Conservation (phyloP, 2,329 filamentous ascomycete genomes). For the Plenodomus biglobosus region DNA sequence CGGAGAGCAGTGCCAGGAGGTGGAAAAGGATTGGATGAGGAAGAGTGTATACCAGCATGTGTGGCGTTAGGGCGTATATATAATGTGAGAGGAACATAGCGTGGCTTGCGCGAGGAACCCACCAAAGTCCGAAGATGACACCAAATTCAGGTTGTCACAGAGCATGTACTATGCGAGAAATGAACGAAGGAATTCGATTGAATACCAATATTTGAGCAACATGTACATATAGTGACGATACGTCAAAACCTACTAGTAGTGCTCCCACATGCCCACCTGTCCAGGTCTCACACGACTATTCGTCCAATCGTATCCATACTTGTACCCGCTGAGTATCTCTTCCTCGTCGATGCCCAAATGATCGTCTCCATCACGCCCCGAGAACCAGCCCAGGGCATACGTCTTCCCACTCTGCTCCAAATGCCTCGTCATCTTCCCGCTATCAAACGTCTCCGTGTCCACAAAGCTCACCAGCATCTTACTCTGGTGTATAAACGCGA, state of each 20-base stretch:
- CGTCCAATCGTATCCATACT: slow-evolving; percentile 57
- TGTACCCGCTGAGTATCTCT: slow-evolving; percentile 66
- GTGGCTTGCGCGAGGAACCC: background rate
- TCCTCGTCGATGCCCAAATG: slow-evolving; percentile 81
- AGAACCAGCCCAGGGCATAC: slow-evolving; percentile 78
- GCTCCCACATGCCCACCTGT: slow-evolving; percentile 29
- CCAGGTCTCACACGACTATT: slow-evolving; percentile 37
- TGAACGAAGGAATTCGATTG: too few species aligned
- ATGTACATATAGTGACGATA: background rate
- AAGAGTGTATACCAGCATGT: background rate
- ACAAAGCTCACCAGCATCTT: slow-evolving; percentile 79
- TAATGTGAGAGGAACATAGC: background rate
- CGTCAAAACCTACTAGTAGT: slow-evolving; percentile 12
- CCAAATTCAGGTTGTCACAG: background rate
- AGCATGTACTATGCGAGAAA: background rate
- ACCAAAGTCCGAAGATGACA: background rate
- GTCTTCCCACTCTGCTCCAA: slow-evolving; percentile 64
- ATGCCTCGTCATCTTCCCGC: slow-evolving; percentile 61
- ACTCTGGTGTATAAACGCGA: slow-evolving; percentile 77
- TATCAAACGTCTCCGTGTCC: slow-evolving; percentile 65
- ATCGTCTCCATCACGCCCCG: slow-evolving; percentile 68
- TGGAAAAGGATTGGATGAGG: background rate
- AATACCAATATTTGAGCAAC: background rate
- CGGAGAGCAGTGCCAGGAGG: slow-evolving; percentile 3
- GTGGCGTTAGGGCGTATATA: background rate